Percentiles rank a stretch among this genome's conserved stretches.
Evolutionary conservation across 768 basidiomycete species (phyloP).

Genomic region (Russula brevipes): DNA sequence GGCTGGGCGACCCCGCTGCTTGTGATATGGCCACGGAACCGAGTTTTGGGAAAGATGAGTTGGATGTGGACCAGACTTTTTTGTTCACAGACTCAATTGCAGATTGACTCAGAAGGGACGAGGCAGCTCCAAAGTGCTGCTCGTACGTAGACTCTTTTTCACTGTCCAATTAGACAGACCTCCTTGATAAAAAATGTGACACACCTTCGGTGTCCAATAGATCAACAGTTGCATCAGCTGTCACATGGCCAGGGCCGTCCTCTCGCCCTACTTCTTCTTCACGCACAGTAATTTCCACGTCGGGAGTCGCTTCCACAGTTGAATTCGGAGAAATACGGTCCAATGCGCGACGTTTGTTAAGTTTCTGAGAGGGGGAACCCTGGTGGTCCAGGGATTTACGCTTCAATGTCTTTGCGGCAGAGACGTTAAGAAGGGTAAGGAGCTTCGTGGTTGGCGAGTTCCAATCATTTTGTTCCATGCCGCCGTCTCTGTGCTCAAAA

Average conservation of each 20-base stretch:
- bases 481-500: not conserved
- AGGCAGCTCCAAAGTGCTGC: conserved; percentile 62
- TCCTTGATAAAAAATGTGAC: not conserved
- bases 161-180: not conserved
- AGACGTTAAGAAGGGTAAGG: conserved; percentile 85
- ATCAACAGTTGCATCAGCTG: conserved; percentile 9
- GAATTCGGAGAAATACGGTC: conserved; percentile 30
- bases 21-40: conserved; percentile 49
- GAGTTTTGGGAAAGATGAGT: conserved; percentile 50
- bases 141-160: conserved; percentile 52
- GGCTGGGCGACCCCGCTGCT: conserved; percentile 38
- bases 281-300: not conserved
- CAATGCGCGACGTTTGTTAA: conserved; percentile 58
- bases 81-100: conserved; percentile 51
- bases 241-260: conserved; percentile 10
- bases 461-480: conserved; percentile 28
- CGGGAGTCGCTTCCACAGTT: not conserved
- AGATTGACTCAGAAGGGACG: conserved; percentile 46
- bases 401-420: conserved; percentile 67
- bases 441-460: conserved; percentile 70
- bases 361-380: conserved; percentile 48
- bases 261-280: conserved; percentile 24
- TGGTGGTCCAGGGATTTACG: conserved; percentile 40
- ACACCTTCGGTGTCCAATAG: conserved; percentile 24
- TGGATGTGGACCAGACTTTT: conserved; percentile 50